Percentiles rank a stretch among this genome's conserved stretches.
Conservation (phyloP, 179 eudicot species). For the Corrigiola litoralis region DNA sequence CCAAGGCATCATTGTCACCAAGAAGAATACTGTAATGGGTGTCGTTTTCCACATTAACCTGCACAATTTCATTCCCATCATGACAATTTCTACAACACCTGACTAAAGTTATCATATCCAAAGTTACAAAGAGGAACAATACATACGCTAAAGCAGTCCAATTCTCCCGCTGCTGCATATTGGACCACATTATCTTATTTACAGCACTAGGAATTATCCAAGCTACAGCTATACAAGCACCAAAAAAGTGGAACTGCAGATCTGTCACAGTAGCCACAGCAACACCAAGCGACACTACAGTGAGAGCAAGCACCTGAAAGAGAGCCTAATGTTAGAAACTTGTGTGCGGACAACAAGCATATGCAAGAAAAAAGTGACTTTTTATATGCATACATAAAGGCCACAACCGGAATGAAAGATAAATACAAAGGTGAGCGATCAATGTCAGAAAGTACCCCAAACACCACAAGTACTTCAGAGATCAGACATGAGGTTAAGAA, state of each 20-base stretch:
- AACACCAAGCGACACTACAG: slow-evolving; percentile 71
- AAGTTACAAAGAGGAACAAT: neutral
- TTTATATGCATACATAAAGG: neutral
- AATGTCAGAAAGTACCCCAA: neutral
- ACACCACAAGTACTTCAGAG: neutral
- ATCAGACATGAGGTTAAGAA: neutral
- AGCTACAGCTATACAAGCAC: slow-evolving; percentile 94
- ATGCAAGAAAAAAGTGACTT: neutral
- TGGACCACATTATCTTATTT: slow-evolving; percentile 91
- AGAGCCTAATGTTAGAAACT: slow-evolving; percentile 1
- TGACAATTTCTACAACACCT: neutral
- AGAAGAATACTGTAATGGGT: slow-evolving; percentile 76
- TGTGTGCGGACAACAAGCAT: neutral
- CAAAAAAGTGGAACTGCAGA: slow-evolving; percentile 84
- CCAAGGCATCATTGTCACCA: slow-evolving; percentile 80
- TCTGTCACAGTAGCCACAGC: slow-evolving; percentile 95
- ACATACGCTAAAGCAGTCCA: slow-evolving; percentile 96
- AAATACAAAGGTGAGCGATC: neutral
- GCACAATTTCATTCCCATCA: slow-evolving; percentile 7
- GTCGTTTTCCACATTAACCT: slow-evolving; percentile 98
- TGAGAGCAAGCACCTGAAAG: slow-evolving; percentile 70
- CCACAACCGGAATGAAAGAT: neutral
- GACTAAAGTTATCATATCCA: neutral
- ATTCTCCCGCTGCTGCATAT: slow-evolving; percentile 83
- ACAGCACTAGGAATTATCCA: slow-evolving; percentile 96